Evolutionary conservation across 306 rosid species (phyloP).

Genomic region (Mimosa bimucronata): DNA sequence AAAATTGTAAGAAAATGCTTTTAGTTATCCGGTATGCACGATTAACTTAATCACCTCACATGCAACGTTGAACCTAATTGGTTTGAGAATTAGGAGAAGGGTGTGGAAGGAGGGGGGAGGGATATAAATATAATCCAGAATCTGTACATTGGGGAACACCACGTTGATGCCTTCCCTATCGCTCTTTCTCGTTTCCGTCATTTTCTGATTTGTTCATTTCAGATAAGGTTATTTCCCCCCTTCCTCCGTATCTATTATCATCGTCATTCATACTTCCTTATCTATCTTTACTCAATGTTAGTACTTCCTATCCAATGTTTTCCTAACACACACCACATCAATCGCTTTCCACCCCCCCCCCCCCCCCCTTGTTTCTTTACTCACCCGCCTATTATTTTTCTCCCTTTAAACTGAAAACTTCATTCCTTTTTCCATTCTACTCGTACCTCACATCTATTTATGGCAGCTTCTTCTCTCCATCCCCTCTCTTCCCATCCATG

Average conservation of each 20-base stretch:
- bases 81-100: too few species aligned
- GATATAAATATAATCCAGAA: neutral
- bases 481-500: too few species aligned
- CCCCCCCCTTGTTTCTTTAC: too few species aligned
- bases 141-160: conserved; percentile 18
- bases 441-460: neutral
- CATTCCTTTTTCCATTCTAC: too few species aligned
- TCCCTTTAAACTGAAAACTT: neutral
- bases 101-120: neutral
- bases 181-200: neutral
- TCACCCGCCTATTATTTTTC: neutral
- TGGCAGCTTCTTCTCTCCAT: too few species aligned
- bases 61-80: neutral
- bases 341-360: conserved; percentile 1
- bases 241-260: neutral
- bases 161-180: conserved; percentile 5
- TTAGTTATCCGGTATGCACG: too few species aligned
- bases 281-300: neutral
- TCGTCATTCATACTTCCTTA: neutral
- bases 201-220: neutral
- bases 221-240: neutral
- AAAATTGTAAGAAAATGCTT: too few species aligned
- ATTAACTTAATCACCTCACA: too few species aligned
- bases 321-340: neutral
- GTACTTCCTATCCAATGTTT: neutral